phyloP scores from a whole-genome alignment of 208 protist species.

The Porcisia hertigi region DNA sequence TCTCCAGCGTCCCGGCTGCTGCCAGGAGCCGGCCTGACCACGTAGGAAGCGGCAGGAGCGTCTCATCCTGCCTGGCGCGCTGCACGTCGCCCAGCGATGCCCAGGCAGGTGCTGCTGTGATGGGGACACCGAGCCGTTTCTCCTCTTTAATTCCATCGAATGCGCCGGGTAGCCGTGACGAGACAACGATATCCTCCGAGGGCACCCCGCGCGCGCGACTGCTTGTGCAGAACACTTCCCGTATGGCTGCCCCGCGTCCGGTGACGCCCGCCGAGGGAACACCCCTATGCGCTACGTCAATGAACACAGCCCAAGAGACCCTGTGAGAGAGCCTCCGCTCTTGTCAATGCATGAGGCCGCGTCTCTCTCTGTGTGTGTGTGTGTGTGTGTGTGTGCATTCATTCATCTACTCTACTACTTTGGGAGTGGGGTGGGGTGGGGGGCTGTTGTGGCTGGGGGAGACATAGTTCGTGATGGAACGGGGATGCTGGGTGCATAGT shows the following conservation, averaged over 20 bases:
- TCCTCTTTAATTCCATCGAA: constrained; percentile 13
- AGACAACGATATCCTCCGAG: constrained; percentile 23
- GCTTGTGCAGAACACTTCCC: constrained; percentile 51
- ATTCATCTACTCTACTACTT: neutral
- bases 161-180: constrained; percentile 13
- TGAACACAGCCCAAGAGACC: neutral
- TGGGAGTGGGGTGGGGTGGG: neutral
- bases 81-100: neutral
- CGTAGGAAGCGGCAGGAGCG: neutral
- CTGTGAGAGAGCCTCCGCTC: neutral
- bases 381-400: neutral
- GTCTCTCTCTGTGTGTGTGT: neutral
- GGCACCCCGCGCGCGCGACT: constrained; percentile 27
- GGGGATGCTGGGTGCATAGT: neutral
- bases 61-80: neutral
- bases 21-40: neutral
- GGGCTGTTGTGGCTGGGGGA: neutral
- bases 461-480: neutral
- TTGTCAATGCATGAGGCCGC: neutral
- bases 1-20: neutral
- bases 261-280: constrained; percentile 39
- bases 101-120: neutral
- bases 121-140: neutral
- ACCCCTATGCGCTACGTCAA: constrained; percentile 15
- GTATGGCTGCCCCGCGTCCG: constrained; percentile 46